Evolutionary conservation across 495 filamentous ascomycete genomes (phyloP), one percentile per base, ranked within the genome.

Genomic region (Letharia columbiana): DNA sequence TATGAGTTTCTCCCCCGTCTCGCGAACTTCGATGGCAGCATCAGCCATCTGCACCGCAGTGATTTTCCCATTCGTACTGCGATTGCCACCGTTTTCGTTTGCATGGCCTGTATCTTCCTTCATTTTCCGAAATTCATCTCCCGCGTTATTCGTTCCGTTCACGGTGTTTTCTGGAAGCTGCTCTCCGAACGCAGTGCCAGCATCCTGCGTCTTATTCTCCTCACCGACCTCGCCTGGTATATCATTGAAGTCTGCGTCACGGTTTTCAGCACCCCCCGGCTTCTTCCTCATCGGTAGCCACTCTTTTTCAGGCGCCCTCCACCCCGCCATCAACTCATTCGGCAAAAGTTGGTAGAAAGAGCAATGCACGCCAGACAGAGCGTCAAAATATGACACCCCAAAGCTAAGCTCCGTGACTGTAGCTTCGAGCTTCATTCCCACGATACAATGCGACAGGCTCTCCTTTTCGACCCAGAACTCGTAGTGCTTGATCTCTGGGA

Each of bases 361-460:
- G 49, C 78, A 78, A 64, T 86, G 87, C 2, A 81, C 76, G 4
- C 77, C 79, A 56, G 71, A 69, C n/a, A 89, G 70, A 9, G 81
- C 74, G 61, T 86, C 84, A 64, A 91, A 81, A 69, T 81, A 84
- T 69, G 82, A 77, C 42, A 91, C 57, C 11, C 86, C 88, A 63
- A 78, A 81, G 65, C 81, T 85, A 40, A 91, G 75, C 59, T 84
- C 79, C 73, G 84, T 86, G 20, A 96, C 81, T 11, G 72, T 75
- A 8, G 84, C 78, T 42, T 81, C 79, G 20, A 97, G 73, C 77
- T 95, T 96, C 86, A 96, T 86, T 2, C 92, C 91, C 1, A 84
- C 78, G 68, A 84, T 86, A 66, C 87, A 82, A 58, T 82, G 77
- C 39, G 78, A 67, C 28, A 97, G 78, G 8, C 88, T 75, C 0